Evolutionary conservation across 371 early-diverging fungal genomes (phyloP).

Genomic region (Mortierella polycephala): DNA sequence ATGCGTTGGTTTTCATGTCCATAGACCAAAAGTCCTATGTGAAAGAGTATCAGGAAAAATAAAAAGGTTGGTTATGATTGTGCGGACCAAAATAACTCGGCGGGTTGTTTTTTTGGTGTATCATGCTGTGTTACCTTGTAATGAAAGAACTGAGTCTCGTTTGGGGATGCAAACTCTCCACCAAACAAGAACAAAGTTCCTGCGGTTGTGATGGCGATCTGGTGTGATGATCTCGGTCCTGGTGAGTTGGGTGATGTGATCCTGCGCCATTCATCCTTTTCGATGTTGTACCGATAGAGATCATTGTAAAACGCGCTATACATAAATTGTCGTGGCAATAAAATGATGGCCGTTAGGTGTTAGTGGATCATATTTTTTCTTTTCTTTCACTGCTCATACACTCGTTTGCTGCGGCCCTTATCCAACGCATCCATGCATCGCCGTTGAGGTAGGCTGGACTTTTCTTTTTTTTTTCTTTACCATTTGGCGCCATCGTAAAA

Average conservation of each 20-base stretch:
- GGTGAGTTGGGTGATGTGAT: slow-evolving; percentile 70
- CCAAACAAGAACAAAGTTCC: slow-evolving; percentile 71
- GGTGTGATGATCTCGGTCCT: slow-evolving; percentile 70
- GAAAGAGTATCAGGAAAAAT: neutral
- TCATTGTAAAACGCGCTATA: slow-evolving; percentile 57
- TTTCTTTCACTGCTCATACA: too few relatives aligned
- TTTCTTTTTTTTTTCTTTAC: slow-evolving; percentile 12
- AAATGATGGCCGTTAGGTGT: neutral
- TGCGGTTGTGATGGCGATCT: slow-evolving; percentile 62
- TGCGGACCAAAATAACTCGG: neutral
- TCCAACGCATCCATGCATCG: neutral
- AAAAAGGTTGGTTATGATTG: neutral
- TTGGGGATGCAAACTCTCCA: slow-evolving; percentile 66
- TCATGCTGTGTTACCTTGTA: slow-evolving; percentile 55
- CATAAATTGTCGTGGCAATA: too few relatives aligned
- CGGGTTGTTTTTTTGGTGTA: neutral
- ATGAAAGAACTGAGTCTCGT: slow-evolving; percentile 70
- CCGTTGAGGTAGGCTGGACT: too few relatives aligned
- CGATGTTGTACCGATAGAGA: slow-evolving; percentile 62
- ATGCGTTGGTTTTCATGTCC: slow-evolving; percentile 66
- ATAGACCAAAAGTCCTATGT: slow-evolving; percentile 69
- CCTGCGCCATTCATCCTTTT: slow-evolving; percentile 68
- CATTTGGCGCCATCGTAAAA: slow-evolving; percentile 63
- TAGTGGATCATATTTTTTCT: neutral
- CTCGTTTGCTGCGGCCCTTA: too few relatives aligned